These are phyloP conservation scores for Paecilomyces dactylethromorphus DNA, from an alignment of 2,329 filamentous ascomycete species.

Conservation along the genomic window DNA sequence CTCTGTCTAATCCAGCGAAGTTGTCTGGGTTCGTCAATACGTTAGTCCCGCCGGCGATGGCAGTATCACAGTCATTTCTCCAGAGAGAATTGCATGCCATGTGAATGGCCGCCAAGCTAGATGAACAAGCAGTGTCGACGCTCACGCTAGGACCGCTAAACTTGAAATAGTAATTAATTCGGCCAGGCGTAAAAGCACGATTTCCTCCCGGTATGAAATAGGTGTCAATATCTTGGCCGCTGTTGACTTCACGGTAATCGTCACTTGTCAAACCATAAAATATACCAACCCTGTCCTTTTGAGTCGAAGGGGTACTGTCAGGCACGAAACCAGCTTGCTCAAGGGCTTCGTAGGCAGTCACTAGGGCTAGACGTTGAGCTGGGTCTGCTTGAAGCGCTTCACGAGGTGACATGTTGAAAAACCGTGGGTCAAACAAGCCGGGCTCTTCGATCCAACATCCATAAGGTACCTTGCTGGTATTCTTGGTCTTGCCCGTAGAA, in stretches of 20 bases:
- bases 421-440: conserved; percentile 28
- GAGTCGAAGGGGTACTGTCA: conserved; percentile 61
- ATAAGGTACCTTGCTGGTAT: conserved; percentile 22
- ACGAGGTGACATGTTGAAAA: conserved; percentile 54
- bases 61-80: conserved; percentile 70
- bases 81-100: conserved; percentile 65
- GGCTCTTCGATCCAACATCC: conserved; percentile 32
- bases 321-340: conserved; percentile 72
- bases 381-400: conserved; percentile 73
- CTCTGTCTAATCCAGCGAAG: conserved; percentile 63
- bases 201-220: conserved; percentile 59
- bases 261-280: conserved; percentile 70
- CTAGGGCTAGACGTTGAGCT: conserved; percentile 67
- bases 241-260: conserved; percentile 62
- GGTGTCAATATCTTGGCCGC: conserved; percentile 62
- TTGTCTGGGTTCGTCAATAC: conserved; percentile 69
- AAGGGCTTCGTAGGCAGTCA: conserved; percentile 70
- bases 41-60: conserved; percentile 72
- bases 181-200: conserved; percentile 54
- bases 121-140: conserved; percentile 71
- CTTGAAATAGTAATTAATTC: conserved; percentile 71
- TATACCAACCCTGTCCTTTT: conserved; percentile 57
- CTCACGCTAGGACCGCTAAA: conserved; percentile 66
- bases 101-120: conserved; percentile 64
- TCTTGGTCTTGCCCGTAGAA: conserved; percentile 23